A percentile compares a stretch with the other conserved stretches of the same genome.
Evolutionary conservation across 148 eudicot genomes (phyloP).

Genomic region (Amaranthus hypochondriacus): DNA sequence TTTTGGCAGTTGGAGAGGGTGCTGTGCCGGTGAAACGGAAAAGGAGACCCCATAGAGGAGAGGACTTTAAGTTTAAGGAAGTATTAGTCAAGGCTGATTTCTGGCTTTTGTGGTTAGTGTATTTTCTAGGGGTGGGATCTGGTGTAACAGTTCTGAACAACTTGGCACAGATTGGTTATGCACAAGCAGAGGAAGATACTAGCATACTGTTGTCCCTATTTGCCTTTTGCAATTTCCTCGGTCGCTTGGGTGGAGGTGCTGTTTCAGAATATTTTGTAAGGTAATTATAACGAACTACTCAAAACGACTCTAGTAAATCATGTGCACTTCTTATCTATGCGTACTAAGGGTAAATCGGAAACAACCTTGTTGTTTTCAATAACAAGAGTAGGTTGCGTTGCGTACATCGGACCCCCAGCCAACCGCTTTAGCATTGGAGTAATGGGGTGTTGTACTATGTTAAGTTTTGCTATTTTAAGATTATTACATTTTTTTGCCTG

Average conservation of each 20-base stretch:
- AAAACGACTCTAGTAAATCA: no score
- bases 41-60: slow-evolving; percentile 78
- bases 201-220: slow-evolving; percentile 61
- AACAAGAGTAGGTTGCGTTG: no score
- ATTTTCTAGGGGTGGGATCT: slow-evolving; percentile 81
- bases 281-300: slow-evolving; percentile 26
- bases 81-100: slow-evolving; percentile 86
- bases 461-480: no score
- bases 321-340: no score
- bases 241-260: slow-evolving; percentile 83
- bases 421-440: no score
- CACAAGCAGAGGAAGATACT: slow-evolving; percentile 58
- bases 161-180: slow-evolving; percentile 77
- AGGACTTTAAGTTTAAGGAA: slow-evolving; percentile 71
- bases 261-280: slow-evolving; percentile 78
- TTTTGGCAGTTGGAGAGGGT: slow-evolving; percentile 78
- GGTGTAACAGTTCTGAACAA: slow-evolving; percentile 86
- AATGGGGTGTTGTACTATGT: no score
- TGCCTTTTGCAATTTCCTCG: slow-evolving; percentile 75
- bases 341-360: no score
- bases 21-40: slow-evolving; percentile 60
- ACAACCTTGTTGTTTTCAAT: no score
- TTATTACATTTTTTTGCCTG: no score
- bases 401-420: no score
- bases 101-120: slow-evolving; percentile 81